Conservation (phyloP, 2,329 filamentous ascomycete genomes). For the Cercospora beticola region DNA sequence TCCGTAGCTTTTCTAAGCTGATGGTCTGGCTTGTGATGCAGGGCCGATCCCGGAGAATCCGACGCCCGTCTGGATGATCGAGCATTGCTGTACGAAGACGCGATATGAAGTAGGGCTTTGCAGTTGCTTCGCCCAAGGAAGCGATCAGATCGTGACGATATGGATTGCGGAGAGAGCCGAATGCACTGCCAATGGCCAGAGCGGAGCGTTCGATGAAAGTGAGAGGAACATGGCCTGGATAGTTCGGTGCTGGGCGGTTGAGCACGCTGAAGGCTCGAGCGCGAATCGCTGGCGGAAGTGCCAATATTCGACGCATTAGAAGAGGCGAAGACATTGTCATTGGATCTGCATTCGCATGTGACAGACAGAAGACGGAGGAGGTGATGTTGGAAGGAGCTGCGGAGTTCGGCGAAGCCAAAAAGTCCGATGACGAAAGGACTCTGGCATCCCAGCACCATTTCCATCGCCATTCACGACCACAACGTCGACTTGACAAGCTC, state of each 20-base stretch:
- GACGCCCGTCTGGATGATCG: slow-evolving; percentile 73
- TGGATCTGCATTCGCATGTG: neutral
- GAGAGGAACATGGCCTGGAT: slow-evolving; percentile 88
- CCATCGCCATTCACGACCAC: neutral
- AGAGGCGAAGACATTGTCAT: neutral
- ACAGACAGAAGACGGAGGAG: neutral
- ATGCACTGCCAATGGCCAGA: slow-evolving; percentile 63
- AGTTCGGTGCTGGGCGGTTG: slow-evolving; percentile 80
- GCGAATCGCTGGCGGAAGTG: slow-evolving; percentile 36
- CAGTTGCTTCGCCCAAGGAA: slow-evolving; percentile 88
- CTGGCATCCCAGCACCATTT: neutral
- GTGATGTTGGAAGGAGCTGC: neutral
- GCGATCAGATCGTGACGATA: slow-evolving; percentile 89
- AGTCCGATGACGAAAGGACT: slow-evolving; percentile 2
- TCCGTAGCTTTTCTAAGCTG: slow-evolving; percentile 67
- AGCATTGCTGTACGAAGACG: slow-evolving; percentile 93
- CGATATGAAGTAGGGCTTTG: slow-evolving; percentile 91
- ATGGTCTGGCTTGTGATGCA: slow-evolving; percentile 76
- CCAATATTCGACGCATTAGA: slow-evolving; percentile 21
- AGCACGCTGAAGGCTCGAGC: slow-evolving; percentile 71
- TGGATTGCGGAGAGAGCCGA: slow-evolving; percentile 67
- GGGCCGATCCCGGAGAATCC: slow-evolving; percentile 86
- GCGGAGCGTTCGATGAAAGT: slow-evolving; percentile 72
- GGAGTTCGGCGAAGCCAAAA: slow-evolving; percentile 1
- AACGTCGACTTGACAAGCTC: neutral